Conservation (phyloP, 176 grass and related monocot genomes). For the Calamus simplicifolius region DNA sequence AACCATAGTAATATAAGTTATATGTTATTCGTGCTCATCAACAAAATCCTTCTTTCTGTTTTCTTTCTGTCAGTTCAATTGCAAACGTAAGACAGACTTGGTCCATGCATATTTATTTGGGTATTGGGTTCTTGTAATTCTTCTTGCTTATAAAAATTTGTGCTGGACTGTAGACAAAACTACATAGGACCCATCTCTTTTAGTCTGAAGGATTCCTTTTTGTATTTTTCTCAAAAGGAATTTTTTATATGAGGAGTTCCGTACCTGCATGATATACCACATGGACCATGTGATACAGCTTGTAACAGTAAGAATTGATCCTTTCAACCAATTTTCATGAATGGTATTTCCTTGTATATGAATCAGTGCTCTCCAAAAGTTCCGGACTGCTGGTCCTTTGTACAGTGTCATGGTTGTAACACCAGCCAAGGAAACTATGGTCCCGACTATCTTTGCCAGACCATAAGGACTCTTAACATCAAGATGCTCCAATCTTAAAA, state of each 20-base stretch:
- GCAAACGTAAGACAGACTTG: no score
- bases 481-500: conserved; percentile 70
- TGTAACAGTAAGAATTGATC: conserved; percentile 48
- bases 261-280: conserved; percentile 89
- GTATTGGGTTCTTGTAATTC: no score
- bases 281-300: conserved; percentile 77
- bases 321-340: conserved; percentile 57
- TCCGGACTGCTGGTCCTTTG: conserved; percentile 46
- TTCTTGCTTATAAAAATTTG: no score
- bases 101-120: no score
- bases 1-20: no score
- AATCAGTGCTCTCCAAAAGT: conserved; percentile 41
- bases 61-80: no score
- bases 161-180: no score
- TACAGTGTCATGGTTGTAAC: conserved; percentile 91
- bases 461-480: conserved; percentile 46
- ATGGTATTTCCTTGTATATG: conserved; percentile 25
- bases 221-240: no score
- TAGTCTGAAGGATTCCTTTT: no score
- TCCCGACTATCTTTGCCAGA: conserved; percentile 55
- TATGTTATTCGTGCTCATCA: no score
- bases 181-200: no score
- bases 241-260: background rate
- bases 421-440: conserved; percentile 54
- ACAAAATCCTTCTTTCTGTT: no score